Conservation (phyloP, 2,329 filamentous ascomycete genomes). For the Albifimbria verrucaria region DNA sequence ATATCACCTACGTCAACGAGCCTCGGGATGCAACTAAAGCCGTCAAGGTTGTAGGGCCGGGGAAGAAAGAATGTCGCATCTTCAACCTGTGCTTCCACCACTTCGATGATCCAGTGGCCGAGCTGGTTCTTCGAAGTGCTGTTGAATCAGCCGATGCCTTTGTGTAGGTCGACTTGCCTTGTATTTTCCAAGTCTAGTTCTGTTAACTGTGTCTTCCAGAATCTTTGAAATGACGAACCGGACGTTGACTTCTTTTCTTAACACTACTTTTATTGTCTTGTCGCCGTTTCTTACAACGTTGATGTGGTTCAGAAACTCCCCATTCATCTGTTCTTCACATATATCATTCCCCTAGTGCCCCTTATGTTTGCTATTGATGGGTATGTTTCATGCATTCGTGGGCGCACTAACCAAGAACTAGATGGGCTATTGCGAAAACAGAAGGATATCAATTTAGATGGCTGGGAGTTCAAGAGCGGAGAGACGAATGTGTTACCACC, state of each 20-base stretch:
- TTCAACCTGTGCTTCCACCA: slow-evolving; percentile 21
- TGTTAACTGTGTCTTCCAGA: slow-evolving; percentile 8
- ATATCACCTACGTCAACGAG: slow-evolving; percentile 15
- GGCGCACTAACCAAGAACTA: slow-evolving; percentile 13
- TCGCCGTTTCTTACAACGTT: slow-evolving; percentile 17
- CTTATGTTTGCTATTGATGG: slow-evolving; percentile 19
- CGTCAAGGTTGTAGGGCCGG: slow-evolving; percentile 9
- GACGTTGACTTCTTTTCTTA: slow-evolving; percentile 15
- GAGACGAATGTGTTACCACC: slow-evolving; percentile 16
- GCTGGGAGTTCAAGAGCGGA: slow-evolving; percentile 14
- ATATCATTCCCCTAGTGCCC: slow-evolving; percentile 14
- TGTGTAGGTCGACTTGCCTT: slow-evolving; percentile 8
- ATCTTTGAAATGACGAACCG: slow-evolving; percentile 18
- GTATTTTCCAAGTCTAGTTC: too few species aligned
- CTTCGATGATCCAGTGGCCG: slow-evolving; percentile 17
- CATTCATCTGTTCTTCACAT: slow-evolving; percentile 17
- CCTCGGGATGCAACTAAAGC: slow-evolving; percentile 15
- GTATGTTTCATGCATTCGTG: slow-evolving; percentile 15
- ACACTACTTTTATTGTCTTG: slow-evolving; percentile 16
- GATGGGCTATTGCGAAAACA: slow-evolving; percentile 12
- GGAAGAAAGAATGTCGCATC: slow-evolving; percentile 17
- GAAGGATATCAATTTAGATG: slow-evolving; percentile 13
- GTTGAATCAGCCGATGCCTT: slow-evolving; percentile 15
- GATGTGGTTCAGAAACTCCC: slow-evolving; percentile 18
- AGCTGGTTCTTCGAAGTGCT: slow-evolving; percentile 16